These are phyloP conservation scores for Nakazawaea molendinolei DNA, from an alignment of 805 yeast genomes.

Conservation along the genomic window DNA sequence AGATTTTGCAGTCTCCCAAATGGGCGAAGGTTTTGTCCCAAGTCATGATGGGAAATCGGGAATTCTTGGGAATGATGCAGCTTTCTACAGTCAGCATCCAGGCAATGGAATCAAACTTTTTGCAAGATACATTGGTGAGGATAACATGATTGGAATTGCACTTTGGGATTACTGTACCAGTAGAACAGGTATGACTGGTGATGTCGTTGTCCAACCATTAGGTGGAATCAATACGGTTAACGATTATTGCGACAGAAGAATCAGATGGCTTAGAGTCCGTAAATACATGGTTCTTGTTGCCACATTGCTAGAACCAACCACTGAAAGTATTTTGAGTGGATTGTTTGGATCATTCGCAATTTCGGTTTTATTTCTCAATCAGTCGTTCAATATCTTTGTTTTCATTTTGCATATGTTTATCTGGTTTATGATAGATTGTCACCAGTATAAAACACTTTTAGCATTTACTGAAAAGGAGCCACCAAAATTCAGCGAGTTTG, in stretches of 20 bases:
- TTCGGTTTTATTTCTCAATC: conserved; percentile 34
- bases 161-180: conserved; percentile 66
- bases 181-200: conserved; percentile 73
- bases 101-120: conserved; percentile 59
- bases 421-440: conserved; percentile 64
- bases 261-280: conserved; percentile 81
- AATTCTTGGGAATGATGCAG: conserved; percentile 25
- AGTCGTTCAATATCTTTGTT: conserved; percentile 27
- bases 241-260: conserved; percentile 63
- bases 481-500: conserved; percentile 14
- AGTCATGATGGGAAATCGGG: conserved; percentile 28
- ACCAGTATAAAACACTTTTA: conserved; percentile 45
- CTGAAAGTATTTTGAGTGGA: conserved; percentile 70
- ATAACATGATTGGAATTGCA: conserved; percentile 85
- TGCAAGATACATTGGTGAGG: conserved; percentile 83
- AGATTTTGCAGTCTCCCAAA: conserved; percentile 45
- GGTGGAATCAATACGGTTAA: conserved; percentile 30
- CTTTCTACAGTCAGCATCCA: conserved; percentile 18
- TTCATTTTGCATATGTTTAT: conserved; percentile 45
- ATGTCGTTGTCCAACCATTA: conserved; percentile 72
- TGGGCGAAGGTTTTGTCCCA: conserved; percentile 25
- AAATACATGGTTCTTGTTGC: conserved; percentile 85
- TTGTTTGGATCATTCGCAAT: conserved; percentile 56
- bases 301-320: conserved; percentile 79
- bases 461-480: conserved; percentile 10